Conservation (phyloP, 2,329 filamentous ascomycete species). For the Fusarium sp. region DNA sequence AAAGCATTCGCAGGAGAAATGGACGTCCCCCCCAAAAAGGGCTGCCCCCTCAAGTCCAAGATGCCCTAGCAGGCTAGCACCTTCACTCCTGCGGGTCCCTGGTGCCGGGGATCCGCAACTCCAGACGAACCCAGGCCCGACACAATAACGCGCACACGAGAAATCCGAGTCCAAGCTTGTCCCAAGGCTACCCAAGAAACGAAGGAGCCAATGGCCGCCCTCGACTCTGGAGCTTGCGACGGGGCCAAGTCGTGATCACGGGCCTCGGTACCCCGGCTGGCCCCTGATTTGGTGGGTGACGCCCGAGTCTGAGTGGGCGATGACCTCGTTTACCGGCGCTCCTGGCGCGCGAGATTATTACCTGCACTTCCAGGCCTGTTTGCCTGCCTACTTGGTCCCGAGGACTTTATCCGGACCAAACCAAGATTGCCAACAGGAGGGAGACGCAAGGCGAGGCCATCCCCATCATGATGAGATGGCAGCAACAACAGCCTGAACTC, state of each 20-base stretch:
- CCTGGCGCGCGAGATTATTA: constrained; percentile 12
- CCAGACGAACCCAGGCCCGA: neutral
- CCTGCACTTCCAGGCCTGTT: neutral
- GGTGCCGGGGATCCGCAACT: constrained; percentile 5
- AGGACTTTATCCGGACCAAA: neutral
- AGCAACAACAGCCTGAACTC: neutral
- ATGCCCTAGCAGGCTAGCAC: too few species aligned
- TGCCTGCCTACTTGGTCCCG: neutral
- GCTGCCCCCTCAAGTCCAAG: constrained; percentile 3
- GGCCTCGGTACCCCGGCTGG: constrained; percentile 7
- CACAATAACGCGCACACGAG: constrained; percentile 10
- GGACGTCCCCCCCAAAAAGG: constrained; percentile 5
- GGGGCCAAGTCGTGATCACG: constrained; percentile 2
- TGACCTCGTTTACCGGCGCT: constrained; percentile 6
- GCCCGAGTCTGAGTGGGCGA: neutral
- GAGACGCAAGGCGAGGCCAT: neutral
- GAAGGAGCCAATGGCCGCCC: neutral
- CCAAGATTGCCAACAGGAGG: neutral
- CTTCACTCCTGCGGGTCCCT: neutral
- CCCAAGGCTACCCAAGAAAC: neutral
- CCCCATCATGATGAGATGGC: neutral
- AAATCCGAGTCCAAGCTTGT: constrained; percentile 4
- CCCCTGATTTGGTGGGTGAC: constrained; percentile 14
- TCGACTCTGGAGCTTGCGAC: neutral
- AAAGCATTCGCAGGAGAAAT: constrained; percentile 7